Base-by-base conservation (phyloP, 352 stramenopile species). In the Pythium diclinum region DNA sequence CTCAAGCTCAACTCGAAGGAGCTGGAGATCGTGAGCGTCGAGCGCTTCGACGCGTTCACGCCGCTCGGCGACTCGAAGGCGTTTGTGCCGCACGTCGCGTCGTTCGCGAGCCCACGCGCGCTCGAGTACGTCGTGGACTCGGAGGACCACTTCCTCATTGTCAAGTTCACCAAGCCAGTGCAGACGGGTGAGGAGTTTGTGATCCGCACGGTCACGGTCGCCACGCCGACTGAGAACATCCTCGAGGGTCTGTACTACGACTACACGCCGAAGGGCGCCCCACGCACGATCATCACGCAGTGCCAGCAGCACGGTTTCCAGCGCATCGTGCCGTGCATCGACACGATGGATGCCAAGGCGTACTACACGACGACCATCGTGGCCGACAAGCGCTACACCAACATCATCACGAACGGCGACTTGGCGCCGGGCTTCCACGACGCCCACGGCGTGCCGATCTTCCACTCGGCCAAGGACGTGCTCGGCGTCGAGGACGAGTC, bases 331-430 rank as follows among this genome's bases (percentile, higher is more conserved):
- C 83, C 81, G 30, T 89, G 83, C 64, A 83, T 90, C 51, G 81
- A 92, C 68, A 89, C 81, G 53, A 92, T 90, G 83, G 83, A 89
- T 53, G 81, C 81, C 47, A 92, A 92, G 69, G 80, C 81, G 1
- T 89, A 88, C 72, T 89, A 92, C 69, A 92, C 83, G 14, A 92
- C 83, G 17, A 92, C 81, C 0, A 90, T 89, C 46, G 76, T 89
- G 11, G 78, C 83, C 2, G 77, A 82, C 63, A 90, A 79, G 58
- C 74, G 71, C 52, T 92, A 92, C 71, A 92, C 81, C 3, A 92
- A 92, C 69, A 85, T 89, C 48, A 89, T 92, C 63, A 92, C 83
- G 21, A 92, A 89, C 68, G 83, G 83, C 65, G 83, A 92, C 57
- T 63, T 88, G 54, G 81, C 83, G 9, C 83, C 80, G 25, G 80